Base-by-base conservation (phyloP, 2,329 filamentous ascomycete species). In the Talaromyces sp. region DNA sequence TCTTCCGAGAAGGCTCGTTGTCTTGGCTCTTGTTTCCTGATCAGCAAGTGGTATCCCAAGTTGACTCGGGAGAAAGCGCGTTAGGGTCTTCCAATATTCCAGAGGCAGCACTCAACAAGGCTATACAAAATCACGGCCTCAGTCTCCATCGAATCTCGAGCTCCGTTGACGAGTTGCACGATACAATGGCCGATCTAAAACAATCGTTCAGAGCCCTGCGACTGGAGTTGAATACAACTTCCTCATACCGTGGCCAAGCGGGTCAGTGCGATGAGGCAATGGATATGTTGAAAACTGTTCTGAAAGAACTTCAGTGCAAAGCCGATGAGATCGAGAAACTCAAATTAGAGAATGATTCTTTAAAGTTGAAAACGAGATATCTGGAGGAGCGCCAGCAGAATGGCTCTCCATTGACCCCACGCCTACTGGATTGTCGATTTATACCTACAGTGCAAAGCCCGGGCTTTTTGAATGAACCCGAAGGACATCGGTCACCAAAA, bases 161-260 rank as follows among this genome's bases (percentile, higher is more conserved):
- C 55, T 75, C 74, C 3, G 73, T 76, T 41, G 72, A 69, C 58
- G 70, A 72, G 49, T 65, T 76, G 4, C 72, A 75, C 38, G 74
- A 75, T 60, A 75, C 73, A 11, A 76, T 76, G 73, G 66, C 68
- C 31, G 74, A 76, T 60, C 60, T 76, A 29, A 76, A 76, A 61
- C 64, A 71, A 52, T 71, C 73, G n/a, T 76, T 76, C 52, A 75
- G 69, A 4, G 65, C 73, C 2, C 67, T 76, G 53, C 71, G 73
- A 19, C 70, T 75, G 17, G 73, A 76, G 56, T 54, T 76, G 21
- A 74, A 76, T 41, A 61, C 55, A 38, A 68, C 66, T 4, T 69
- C 73, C 0, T 68, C 60, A 6, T 65, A 66, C 2, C 63, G 66
- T 26, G 26, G 62, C 0, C 61, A 63, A n/a, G 71, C 72, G 6